Conservation (phyloP, 2,329 filamentous ascomycete genomes). For the Helminthosporium solani region DNA sequence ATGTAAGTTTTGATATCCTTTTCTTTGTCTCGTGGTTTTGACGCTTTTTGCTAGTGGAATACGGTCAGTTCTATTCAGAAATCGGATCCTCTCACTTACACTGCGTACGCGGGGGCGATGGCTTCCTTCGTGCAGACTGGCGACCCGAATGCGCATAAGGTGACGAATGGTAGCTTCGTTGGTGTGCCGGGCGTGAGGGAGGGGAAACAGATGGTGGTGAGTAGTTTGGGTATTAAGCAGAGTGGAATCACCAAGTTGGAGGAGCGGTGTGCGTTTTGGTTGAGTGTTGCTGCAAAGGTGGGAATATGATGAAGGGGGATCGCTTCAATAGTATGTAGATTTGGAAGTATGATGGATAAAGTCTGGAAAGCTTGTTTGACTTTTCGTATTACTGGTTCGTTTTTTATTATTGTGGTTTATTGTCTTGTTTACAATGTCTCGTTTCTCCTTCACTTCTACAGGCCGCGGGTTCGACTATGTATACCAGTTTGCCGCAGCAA, state of each 20-base stretch:
- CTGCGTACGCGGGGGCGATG: conserved; percentile 60
- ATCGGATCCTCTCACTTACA: conserved; percentile 55
- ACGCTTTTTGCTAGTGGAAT: conserved; percentile 50
- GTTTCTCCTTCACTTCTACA: no score
- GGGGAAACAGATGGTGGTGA: conserved; percentile 55
- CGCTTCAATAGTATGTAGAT: no score
- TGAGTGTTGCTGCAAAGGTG: conserved; percentile 47
- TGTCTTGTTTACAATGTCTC: no score
- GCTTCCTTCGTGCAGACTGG: conserved; percentile 62
- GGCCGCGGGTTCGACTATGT: no score
- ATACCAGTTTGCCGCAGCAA: no score
- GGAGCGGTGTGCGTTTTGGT: conserved; percentile 58
- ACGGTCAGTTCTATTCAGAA: conserved; percentile 55
- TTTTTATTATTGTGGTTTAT: no score
- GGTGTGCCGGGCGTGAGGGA: conserved; percentile 49
- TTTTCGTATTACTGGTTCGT: no score
- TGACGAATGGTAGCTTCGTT: conserved; percentile 48
- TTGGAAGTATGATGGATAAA: no score
- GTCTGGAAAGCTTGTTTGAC: no score
- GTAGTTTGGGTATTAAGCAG: conserved; percentile 47
- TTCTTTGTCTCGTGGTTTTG: neutral
- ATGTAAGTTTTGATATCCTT: conserved; percentile 43
- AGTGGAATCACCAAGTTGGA: conserved; percentile 44
- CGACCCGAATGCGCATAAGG: conserved; percentile 58
- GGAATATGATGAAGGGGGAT: conserved; percentile 42